Percentiles rank a stretch among this genome's conserved stretches.
These are phyloP conservation scores for Isoetes taiwanensis DNA, from an alignment of 75 land plant species.

Conservation along the genomic window DNA sequence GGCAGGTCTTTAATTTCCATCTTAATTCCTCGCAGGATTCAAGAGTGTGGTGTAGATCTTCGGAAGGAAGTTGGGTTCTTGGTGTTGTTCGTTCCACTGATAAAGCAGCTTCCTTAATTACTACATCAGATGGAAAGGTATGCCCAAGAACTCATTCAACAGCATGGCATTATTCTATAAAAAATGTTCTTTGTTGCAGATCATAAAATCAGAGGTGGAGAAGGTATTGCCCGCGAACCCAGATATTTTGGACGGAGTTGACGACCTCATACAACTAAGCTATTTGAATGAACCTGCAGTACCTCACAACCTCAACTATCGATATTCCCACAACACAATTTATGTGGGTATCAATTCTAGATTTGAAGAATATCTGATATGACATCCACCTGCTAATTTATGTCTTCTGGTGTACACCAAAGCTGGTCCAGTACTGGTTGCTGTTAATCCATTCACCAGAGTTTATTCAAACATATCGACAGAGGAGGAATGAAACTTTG, in stretches of 20 bases:
- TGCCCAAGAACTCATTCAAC: slow-evolving; percentile 16
- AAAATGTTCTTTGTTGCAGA: too few species aligned
- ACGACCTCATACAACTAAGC: slow-evolving; percentile 84
- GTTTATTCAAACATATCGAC: slow-evolving; percentile 42
- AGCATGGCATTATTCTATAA: too few species aligned
- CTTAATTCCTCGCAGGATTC: slow-evolving; percentile 40
- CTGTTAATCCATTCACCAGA: slow-evolving; percentile 83
- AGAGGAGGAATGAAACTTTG: slow-evolving; percentile 30
- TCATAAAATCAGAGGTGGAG: slow-evolving; percentile 26
- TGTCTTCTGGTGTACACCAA: slow-evolving; percentile 46
- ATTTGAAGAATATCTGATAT: too few species aligned
- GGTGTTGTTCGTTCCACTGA: slow-evolving; percentile 48
- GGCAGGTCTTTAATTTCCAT: too few species aligned
- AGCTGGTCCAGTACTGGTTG: slow-evolving; percentile 92
- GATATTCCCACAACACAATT: slow-evolving; percentile 46
- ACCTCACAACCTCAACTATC: slow-evolving; percentile 55
- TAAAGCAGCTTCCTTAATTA: slow-evolving; percentile 38
- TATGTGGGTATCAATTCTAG: slow-evolving; percentile 86
- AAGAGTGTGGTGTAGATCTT: slow-evolving; percentile 63
- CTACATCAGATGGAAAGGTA: slow-evolving; percentile 51
- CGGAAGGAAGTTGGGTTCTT: slow-evolving; percentile 44
- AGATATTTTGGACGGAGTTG: slow-evolving; percentile 72
- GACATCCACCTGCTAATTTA: too few species aligned
- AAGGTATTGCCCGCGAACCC: slow-evolving; percentile 82
- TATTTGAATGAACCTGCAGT: slow-evolving; percentile 96